Evolutionary conservation across 306 rosid genomes (phyloP), one percentile per base, ranked within the genome.

Genomic region (Rosa lucieae): DNA sequence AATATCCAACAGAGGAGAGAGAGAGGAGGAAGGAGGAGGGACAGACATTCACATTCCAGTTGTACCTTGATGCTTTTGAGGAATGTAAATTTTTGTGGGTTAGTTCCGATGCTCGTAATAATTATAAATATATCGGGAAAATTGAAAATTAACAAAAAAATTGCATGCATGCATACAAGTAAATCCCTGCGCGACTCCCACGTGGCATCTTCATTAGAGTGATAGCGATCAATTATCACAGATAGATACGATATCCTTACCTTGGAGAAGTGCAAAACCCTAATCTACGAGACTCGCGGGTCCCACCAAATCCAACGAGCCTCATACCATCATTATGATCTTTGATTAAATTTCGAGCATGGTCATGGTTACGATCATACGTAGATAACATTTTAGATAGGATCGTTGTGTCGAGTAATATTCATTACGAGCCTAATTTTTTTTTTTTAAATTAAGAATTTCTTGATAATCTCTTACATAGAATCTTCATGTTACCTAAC

Each of bases 11-110:
- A 26, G 40, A 63, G 69, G 44, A 49, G 67, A 82, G 75, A 62
- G 62, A 32, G 37, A 32, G 37, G 37, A 32, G 37, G 37, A 32
- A 83, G 81, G 46, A 78, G 71, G 87, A 87, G 82, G 83, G 94
- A 90, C 94, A 91, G 86, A 95, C 97, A 94, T 92, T 91, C 96
- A 94, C 97, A 95, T 92, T 92, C 96, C 94, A 90, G 98, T 88
- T 92, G 97, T 89, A 83, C 86, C 88, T 91, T 78, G 97, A 82
- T 92, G 91, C 99, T 95, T 95, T 95, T 92, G 99, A 92, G 98
- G 95, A 85, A 84, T 74, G 86, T 71, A 82, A 69, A 52, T 66
- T 44, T 79, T 42, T 61, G 58, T 69, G 39, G 56, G 81, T 77
- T 79, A 67, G 72, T 86, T 83, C 92, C 92, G 85, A 86, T 76